Evolutionary conservation across 2,329 filamentous ascomycete genomes (phyloP), one percentile per base, ranked within the genome.

Genomic region (Talaromyces sp.): DNA sequence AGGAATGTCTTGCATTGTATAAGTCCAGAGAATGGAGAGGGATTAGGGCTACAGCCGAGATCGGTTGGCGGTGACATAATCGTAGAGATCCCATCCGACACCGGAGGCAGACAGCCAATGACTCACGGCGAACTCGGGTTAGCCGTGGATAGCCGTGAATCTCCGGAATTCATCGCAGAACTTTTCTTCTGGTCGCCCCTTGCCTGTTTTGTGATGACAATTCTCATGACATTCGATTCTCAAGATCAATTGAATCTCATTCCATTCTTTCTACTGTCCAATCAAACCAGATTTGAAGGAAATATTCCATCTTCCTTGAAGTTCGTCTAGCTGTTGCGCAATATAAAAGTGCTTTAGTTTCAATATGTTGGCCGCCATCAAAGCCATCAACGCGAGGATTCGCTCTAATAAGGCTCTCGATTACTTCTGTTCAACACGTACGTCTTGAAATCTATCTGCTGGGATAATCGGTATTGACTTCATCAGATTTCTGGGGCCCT

Each of bases 351-450:
- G 10, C 52, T 11, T 27, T 7, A 1, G 9, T 47, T 24, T 49
- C 65, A 47, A n/a, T 16, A 66, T 66, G 65, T 49, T 58, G 6
- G 61, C 61, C 37, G 60, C 57, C 39, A 27, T 66, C 11, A 66
- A 64, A 56, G 65, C 65, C 9, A 57, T 66, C 27, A 66, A 66
- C 37, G 61, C 65, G 47, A 64, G 39, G 47, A 66, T 66, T 57
- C 60, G 65, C 52, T 64, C 65, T 19, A 66, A 66, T 57, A 63
- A 63, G 8, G 37, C 47, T 11, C 41, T 60, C 5, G 65, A 66
- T 31, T 66, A 66, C 47, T 63, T 66, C 31, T 66, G 65, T 45
- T 66, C 65, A 45, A 66, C 65, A 31, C 65, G 65, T 66, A 60
- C 6, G 65, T 57, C 35, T n/a, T 7, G 9, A 9, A 37, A n/a